Base-by-base conservation (phyloP, 345 rosid species). In the Clarkia xantiana region DNA sequence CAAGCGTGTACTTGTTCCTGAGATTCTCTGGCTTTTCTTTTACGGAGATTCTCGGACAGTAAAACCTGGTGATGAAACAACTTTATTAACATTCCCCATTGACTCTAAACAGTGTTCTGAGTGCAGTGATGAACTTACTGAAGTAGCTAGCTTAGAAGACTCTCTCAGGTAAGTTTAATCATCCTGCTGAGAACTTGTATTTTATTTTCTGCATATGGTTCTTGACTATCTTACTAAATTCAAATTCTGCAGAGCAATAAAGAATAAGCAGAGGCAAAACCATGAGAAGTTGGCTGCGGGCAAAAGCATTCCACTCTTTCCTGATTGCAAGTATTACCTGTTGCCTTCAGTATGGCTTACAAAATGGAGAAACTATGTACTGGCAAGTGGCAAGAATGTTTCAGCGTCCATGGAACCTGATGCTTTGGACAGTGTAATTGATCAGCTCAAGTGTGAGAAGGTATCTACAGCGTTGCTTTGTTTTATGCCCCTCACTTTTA, bases 111-210 rank as follows among this genome's bases (percentile, higher is more conserved):
- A 81, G 62, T 91, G 98, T 60, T 57, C 67, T 15, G 64, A 84
- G 50, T 91, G 98, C 76, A 67, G 77, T 51, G 68, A 73, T 62
- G 86, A 69, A 53, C 80, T 90, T 66, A 77, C 88, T 56, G 94
- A 86, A 83, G 91, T 76, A 60, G 98, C 96, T 47, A 76, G 83
- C 69, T 51, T 76, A 56, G 96, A 83, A 70, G 93, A 86, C 73
- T 72, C 81, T 56, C 61, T 73, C 57, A 84, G 96, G 98, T 91
- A 49, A 69, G 46, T 67, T 16, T 48, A 14, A 56, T 44, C 44
- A 13, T 59, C 12, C 15, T 60, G 5, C 44, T 11, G 41, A 45
- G 15, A 15, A 51, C 20, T 42, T 53, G 29, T 60, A 2, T 48
- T 50, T 22, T 54, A 18, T 49, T 43, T 25, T 15, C 14, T n/a